These are phyloP conservation scores for Eustoma russellianum DNA, from an alignment of 257 asterid genomes.

Conservation along the genomic window DNA sequence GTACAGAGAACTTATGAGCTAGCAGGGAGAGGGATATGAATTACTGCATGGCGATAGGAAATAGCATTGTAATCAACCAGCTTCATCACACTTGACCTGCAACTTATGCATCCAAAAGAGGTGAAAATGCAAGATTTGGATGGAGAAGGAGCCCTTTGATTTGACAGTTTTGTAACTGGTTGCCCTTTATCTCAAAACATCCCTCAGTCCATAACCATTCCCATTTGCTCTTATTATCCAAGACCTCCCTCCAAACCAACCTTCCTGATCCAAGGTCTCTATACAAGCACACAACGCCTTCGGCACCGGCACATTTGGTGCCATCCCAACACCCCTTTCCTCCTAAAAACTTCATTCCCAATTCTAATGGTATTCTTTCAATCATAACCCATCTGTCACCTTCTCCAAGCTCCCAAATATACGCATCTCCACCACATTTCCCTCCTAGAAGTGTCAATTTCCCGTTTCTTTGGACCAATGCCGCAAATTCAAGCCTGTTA, in stretches of 20 bases:
- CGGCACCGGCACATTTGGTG: conserved; percentile 51
- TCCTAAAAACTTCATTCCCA: conserved; percentile 35
- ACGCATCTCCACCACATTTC: conserved; percentile 28
- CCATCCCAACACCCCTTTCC: conserved; percentile 43
- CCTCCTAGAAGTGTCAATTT: conserved; percentile 61
- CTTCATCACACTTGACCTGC: too few species aligned
- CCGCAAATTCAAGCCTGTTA: conserved; percentile 66
- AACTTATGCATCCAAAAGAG: not conserved
- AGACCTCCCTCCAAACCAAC: conserved; percentile 40
- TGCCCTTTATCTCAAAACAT: conserved; percentile 24
- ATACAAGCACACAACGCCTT: conserved; percentile 51
- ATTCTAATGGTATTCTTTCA: conserved; percentile 44
- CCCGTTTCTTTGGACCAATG: conserved; percentile 48
- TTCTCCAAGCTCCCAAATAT: conserved; percentile 59
- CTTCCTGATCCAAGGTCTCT: conserved; percentile 57
- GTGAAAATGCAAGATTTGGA: conserved; percentile 40
- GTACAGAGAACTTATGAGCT: too few species aligned
- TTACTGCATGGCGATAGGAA: too few species aligned
- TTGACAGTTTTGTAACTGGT: conserved; percentile 24
- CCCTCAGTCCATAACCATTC: conserved; percentile 70
- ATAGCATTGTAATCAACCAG: too few species aligned
- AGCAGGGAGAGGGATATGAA: too few species aligned
- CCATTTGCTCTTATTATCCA: conserved; percentile 20
- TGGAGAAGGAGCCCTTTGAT: conserved; percentile 54
- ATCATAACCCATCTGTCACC: conserved; percentile 41